Base-by-base conservation (phyloP, 2,329 filamentous ascomycete genomes). In the Nannizzia gypsea region DNA sequence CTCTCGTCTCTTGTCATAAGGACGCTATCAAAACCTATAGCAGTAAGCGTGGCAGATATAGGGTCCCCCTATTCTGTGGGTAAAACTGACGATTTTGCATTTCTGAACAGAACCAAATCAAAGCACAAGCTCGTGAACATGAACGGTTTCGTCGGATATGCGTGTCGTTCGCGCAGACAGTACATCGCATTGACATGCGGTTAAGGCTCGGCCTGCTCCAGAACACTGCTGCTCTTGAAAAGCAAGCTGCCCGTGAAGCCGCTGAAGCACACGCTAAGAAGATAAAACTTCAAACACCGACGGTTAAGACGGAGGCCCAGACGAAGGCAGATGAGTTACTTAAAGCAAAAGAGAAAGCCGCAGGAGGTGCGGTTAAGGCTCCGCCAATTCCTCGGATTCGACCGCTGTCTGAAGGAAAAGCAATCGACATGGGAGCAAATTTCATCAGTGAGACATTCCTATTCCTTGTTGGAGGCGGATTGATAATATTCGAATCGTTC, bases 361-460 rank as follows among this genome's bases (percentile, higher is more conserved):
- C 73, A 44, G 78, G 78, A 64, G 78, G 78, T 65, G 74, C 79
- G 57, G 74, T 77, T 52, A 78, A 80, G 62, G 71, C 75, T 61
- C 73, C 69, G 44, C 73, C 70, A 26, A 75, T 75, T 60, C 81
- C 81, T 4, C 78, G 79, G 36, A 86, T 87, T 60, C 75, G 84
- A 50, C 84, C 84, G 6, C 74, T 88, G 9, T 82, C 82, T 2
- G 85, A 88, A 68, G 78, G 81, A 11, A 85, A 86, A 66, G 84
- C 84, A 0, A 87, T 88, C 59, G 84, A 88, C 67, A 80, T 81
- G 40, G 85, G 84, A 2, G 85, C 84, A 2, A 87, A 84, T 63
- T 87, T 88, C 66, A 84, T 85, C 56, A 83, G 82, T 34, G 84
- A 88, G 67, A 73, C 81, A 0, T 88, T 88, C 67, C 77, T 88